Evolutionary conservation across 202 grass and related monocot species (phyloP).

Genomic region (Panicum hallii): DNA sequence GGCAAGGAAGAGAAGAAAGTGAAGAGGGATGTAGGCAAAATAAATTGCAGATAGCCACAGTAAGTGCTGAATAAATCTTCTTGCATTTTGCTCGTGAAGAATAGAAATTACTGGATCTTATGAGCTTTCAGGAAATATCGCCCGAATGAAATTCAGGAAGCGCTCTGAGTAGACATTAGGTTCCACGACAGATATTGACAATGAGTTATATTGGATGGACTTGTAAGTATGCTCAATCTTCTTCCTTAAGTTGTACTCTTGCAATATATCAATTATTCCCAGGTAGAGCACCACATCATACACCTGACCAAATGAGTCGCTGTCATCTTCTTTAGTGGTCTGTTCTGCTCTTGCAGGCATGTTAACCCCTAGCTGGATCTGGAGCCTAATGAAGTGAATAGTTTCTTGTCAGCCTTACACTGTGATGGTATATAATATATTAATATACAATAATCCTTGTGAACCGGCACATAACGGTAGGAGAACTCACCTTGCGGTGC

Average conservation of each 20-base stretch:
- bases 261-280: conserved; percentile 96
- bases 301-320: conserved; percentile 60
- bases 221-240: conserved; percentile 90
- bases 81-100: background rate
- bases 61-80: background rate
- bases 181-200: conserved; percentile 84
- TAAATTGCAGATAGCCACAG: too few relatives aligned
- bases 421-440: background rate
- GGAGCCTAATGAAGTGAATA: conserved; percentile 57
- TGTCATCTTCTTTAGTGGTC: conserved; percentile 52
- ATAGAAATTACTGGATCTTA: conserved; percentile 25
- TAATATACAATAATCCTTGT: background rate
- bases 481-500: conserved; percentile 70
- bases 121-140: conserved; percentile 77
- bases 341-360: conserved; percentile 90
- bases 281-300: conserved; percentile 94
- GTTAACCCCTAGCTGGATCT: conserved; percentile 95
- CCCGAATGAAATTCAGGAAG: conserved; percentile 84
- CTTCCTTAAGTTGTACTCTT: conserved; percentile 88
- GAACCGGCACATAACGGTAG: background rate
- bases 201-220: conserved; percentile 79
- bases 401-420: background rate
- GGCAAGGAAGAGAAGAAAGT: background rate
- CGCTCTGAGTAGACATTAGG: conserved; percentile 79
- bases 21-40: too few relatives aligned